Evolutionary conservation across 805 yeast genomes (phyloP), one percentile per base, ranked within the genome.

Genomic region (Lipomyces sp.): DNA sequence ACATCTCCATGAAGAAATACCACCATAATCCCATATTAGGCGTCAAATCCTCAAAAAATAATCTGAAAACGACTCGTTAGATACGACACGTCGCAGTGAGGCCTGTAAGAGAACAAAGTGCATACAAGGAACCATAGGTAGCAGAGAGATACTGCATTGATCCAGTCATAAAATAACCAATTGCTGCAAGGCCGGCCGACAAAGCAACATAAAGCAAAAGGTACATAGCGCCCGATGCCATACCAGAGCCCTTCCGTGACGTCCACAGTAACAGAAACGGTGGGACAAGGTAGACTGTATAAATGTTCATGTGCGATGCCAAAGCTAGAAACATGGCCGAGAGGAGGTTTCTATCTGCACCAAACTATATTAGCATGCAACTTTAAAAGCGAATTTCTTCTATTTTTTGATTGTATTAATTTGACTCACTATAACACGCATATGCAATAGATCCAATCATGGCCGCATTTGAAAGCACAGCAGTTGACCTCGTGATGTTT

Each of bases 1-100:
- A 95, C 86, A 95, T 90, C 77, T 95, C 99, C 53, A 94, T 90
- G 81, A 95, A 95, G 73, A 93, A 87, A 80, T 95, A 95, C 99
- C 99, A 95, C 99, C 99, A 95, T 29, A 95, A 80, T 0, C 99
- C 99, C 71, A 95, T 77, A 77, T 95, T 95, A 34, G 99, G 99
- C 4, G 87, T 82, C 67, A 92, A 85, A 69, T 91, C 93, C 50
- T 82, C 82, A 73, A 90, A 88, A 32, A 80, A 79, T 4, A 91
- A 74, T 4, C 84, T 77, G 2, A 86, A 18, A 39, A 18, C 2
- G n/a, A 24, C 10, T 42, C 18, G 48, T 42, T 42, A 42, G 48
- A 18, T 42, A 13, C 13, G 48, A 42, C 15, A 42, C 6, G n/a
- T n/a, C n/a, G 48, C n/a, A 4, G 4, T 24, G 4, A 5, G 8